Conservation (phyloP, 371 early-diverging fungal species). For the Rhizopus stolonifer region DNA sequence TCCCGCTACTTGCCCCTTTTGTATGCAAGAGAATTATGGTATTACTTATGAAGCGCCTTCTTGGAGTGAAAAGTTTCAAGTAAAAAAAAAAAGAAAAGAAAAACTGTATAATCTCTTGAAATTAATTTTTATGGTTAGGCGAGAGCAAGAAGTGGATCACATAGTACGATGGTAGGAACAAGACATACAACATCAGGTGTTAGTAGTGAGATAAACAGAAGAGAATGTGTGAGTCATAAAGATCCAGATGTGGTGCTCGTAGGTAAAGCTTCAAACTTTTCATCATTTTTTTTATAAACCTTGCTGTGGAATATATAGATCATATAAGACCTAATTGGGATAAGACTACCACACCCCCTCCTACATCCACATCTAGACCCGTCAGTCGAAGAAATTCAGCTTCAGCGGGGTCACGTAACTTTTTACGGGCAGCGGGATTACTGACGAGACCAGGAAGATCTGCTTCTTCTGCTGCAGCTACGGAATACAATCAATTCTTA, state of each 20-base stretch:
- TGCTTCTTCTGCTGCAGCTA: constrained; percentile 40
- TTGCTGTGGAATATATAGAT: constrained; percentile 41
- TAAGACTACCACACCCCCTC: constrained; percentile 30
- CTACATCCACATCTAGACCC: constrained; percentile 10
- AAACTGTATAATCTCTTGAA: background rate
- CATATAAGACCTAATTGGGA: constrained; percentile 79
- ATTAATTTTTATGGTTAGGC: constrained; percentile 6
- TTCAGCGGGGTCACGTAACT: constrained; percentile 28
- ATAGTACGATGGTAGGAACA: constrained; percentile 30
- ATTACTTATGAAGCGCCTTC: constrained; percentile 66
- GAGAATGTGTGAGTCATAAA: constrained; percentile 60
- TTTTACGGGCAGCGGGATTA: constrained; percentile 25
- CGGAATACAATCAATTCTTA: constrained; percentile 61
- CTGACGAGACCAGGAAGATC: constrained; percentile 43
- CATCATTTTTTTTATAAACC: too few species aligned
- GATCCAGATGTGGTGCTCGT: constrained; percentile 72
- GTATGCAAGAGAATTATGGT: constrained; percentile 85
- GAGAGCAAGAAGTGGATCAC: constrained; percentile 27
- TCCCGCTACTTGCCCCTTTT: constrained; percentile 85
- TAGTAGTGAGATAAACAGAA: constrained; percentile 30
- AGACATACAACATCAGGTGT: constrained; percentile 47
- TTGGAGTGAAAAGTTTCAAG: constrained; percentile 40
- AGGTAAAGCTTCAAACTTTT: constrained; percentile 46
- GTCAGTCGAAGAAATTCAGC: constrained; percentile 51
- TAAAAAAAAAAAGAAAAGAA: background rate